A percentile compares a stretch with the other conserved stretches of the same genome.
Conservation (phyloP, 495 filamentous ascomycete species). For the Hypoxylon lienhwacheense region DNA sequence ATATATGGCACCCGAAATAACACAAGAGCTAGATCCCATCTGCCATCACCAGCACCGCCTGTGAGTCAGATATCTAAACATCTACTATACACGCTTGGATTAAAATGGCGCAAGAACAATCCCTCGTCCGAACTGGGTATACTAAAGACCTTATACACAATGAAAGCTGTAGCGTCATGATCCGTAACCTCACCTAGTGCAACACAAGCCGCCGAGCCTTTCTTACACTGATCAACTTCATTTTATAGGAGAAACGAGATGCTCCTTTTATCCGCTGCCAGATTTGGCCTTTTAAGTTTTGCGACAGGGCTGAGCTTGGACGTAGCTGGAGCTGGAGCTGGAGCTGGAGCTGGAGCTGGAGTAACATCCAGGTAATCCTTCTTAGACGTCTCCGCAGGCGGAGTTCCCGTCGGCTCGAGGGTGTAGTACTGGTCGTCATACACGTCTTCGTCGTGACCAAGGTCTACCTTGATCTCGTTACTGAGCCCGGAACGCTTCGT, state of each 20-base stretch:
- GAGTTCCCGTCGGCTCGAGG: conserved; percentile 13
- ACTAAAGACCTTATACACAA: too few relatives aligned
- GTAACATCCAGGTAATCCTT: conserved; percentile 15
- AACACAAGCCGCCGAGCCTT: too few relatives aligned
- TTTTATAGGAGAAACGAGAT: conserved; percentile 20
- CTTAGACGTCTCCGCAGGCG: background rate
- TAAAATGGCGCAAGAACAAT: too few relatives aligned
- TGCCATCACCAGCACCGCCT: background rate
- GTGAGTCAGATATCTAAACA: background rate
- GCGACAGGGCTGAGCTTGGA: conserved; percentile 15
- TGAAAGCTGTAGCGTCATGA: too few relatives aligned
- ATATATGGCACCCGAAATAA: too few relatives aligned
- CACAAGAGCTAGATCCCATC: background rate
- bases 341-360: background rate
- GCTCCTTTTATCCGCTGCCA: conserved; percentile 9
- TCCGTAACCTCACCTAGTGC: too few relatives aligned
- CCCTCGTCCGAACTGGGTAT: background rate
- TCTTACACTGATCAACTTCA: background rate
- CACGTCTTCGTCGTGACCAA: background rate
- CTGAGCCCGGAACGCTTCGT: conserved; percentile 11
- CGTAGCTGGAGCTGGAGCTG: background rate
- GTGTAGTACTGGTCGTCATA: conserved; percentile 23
- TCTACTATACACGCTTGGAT: too few relatives aligned
- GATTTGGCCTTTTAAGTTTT: background rate
- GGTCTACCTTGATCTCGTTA: conserved; percentile 6